Evolutionary conservation across 192 early-diverging fungal genomes (phyloP).

Genomic region (Dimargaris xerosporica): DNA sequence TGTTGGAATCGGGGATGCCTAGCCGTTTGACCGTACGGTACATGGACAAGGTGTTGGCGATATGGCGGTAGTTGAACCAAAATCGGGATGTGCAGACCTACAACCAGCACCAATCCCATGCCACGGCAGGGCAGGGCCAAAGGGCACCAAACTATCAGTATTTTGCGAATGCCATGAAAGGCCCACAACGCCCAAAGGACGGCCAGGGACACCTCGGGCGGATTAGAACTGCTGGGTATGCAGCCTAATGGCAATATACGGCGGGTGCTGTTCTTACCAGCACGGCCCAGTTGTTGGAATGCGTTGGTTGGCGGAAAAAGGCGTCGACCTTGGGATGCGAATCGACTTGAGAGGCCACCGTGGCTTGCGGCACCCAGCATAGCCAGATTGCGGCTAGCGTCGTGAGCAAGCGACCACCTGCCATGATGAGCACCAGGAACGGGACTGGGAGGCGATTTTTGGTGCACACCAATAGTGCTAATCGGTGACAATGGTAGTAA

Average conservation of each 20-base stretch:
- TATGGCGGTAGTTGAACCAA: slow-evolving; percentile 99
- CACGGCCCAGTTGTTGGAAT: slow-evolving; percentile 99
- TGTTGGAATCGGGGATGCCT: slow-evolving; percentile 96
- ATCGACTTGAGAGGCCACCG: no score
- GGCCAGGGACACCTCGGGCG: slow-evolving; percentile 1
- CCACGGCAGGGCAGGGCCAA: background rate
- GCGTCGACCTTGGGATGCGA: slow-evolving; percentile 22
- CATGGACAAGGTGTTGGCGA: slow-evolving; percentile 95
- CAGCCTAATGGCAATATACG: no score
- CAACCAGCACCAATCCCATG: background rate
- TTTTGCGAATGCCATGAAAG: no score
- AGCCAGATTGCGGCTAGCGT: no score
- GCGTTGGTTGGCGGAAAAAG: slow-evolving; percentile 47
- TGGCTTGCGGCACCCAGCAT: no score
- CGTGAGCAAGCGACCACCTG: no score
- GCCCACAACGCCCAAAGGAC: background rate
- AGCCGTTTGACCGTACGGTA: slow-evolving; percentile 96
- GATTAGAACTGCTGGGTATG: background rate
- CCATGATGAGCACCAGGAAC: no score
- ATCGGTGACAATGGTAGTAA: no score
- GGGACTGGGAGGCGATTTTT: no score
- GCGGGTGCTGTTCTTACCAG: slow-evolving; percentile 37
- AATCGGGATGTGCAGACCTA: slow-evolving; percentile 93
- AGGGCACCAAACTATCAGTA: no score
- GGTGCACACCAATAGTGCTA: no score